Conservation (phyloP, 306 rosid species). For the peach (Prunus persica) region DNA sequence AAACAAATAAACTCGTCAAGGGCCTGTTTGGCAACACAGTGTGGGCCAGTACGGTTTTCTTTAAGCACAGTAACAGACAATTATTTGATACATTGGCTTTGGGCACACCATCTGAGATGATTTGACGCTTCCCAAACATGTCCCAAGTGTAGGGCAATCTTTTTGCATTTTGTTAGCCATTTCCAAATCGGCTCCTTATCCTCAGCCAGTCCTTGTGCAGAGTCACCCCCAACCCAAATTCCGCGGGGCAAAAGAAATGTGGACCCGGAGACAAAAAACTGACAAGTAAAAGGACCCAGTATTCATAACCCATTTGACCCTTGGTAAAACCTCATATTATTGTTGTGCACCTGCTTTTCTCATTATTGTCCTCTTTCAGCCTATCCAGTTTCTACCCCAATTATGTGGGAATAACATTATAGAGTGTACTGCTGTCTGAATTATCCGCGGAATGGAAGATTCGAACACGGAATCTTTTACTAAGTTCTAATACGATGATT, state of each 20-base stretch:
- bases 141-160: constrained; percentile 3
- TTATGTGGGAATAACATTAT: neutral
- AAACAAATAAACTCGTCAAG: neutral
- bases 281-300: constrained; percentile 36
- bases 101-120: constrained; percentile 10
- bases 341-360: neutral
- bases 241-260: constrained; percentile 17
- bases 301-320: constrained; percentile 40
- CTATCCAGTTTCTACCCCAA: neutral
- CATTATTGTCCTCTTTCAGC: neutral
- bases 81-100: constrained; percentile 1
- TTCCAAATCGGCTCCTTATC: constrained; percentile 10
- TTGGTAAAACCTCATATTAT: neutral
- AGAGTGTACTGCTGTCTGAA: too few species aligned
- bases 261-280: constrained; percentile 38
- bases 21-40: neutral
- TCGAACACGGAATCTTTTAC: too few species aligned
- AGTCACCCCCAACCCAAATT: constrained; percentile 17
- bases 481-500: too few species aligned
- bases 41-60: neutral
- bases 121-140: constrained; percentile 31
- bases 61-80: constrained; percentile 8
- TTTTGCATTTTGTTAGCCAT: neutral
- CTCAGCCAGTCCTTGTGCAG: constrained; percentile 1
- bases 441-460: too few species aligned